phyloP scores from a whole-genome alignment of 1,284 basidiomycete genomes.

The Pascua guehoae region DNA sequence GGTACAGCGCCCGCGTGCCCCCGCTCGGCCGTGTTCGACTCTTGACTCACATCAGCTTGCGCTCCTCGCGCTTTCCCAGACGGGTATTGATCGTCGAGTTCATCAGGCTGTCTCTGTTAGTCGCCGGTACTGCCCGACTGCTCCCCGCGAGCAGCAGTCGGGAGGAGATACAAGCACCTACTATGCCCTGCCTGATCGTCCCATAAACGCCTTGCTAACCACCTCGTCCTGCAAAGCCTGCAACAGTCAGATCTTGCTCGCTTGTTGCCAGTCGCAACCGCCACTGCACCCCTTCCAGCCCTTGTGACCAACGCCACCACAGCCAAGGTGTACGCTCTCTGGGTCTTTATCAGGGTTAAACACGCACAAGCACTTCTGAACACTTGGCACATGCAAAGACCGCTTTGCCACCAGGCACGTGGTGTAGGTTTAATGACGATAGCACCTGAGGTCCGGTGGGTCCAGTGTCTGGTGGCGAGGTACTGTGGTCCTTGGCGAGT shows the following conservation, averaged over 20 bases:
- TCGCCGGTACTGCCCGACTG: neutral
- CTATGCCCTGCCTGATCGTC: constrained; percentile 46
- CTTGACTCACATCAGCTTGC: constrained; percentile 39
- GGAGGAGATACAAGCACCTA: constrained; percentile 22
- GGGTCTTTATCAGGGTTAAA: neutral
- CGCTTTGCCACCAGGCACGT: constrained; percentile 34
- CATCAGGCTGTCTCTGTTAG: constrained; percentile 33
- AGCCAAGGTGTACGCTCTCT: neutral
- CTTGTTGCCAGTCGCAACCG: neutral
- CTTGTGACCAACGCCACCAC: no score
- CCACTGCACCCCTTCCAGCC: neutral
- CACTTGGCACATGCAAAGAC: constrained; percentile 45
- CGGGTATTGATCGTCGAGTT: constrained; percentile 49
- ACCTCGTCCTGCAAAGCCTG: constrained; percentile 49
- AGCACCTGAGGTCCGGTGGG: neutral
- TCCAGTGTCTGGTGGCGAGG: neutral
- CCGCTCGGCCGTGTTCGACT: no score
- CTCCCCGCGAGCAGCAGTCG: neutral
- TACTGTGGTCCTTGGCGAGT: neutral
- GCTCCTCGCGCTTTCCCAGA: constrained; percentile 42
- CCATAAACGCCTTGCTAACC: constrained; percentile 47
- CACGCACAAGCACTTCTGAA: constrained; percentile 35
- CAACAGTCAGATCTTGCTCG: neutral
- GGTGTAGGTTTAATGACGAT: constrained; percentile 31
- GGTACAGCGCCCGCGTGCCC: no score